Evolutionary conservation across 2,329 filamentous ascomycete genomes (phyloP), one percentile per base, ranked within the genome.

Genomic region (Leptographium flavum): DNA sequence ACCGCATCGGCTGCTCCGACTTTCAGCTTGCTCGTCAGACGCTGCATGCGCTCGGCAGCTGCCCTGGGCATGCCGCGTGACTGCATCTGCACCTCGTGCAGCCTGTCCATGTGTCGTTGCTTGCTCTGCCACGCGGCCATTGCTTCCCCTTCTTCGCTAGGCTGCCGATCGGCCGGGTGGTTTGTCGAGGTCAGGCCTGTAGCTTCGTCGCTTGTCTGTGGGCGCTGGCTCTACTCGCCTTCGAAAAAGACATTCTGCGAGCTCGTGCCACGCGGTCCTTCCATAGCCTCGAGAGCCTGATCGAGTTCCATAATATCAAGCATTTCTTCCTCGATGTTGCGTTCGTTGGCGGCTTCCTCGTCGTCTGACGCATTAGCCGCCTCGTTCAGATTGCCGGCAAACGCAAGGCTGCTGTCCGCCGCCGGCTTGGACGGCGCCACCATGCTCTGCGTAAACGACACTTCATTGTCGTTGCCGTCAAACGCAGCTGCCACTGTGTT

Each of bases 271-370:
- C 68, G 62, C 30, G 66, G 65, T 33, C 59, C 63, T 45, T 76
- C 70, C 71, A 81, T 64, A 42, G 62, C 65, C 40, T 74, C 68
- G 43, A 81, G 58, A 41, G 70, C 72, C 47, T 73, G 69, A 52
- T 81, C 77, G 54, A 81, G 78, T 52, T 76, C 75, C 68, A 79
- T 73, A 38, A 81, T 76, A 55, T 79, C 76, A 52, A 81, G 63
- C 65, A 79, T 72, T 58, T 79, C 74, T 27, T 67, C 65, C 55
- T 79, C 74, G 13, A 77, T 65, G 46, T 78, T 68, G 28, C 74
- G 63, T 23, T 64, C 62, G 21, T 60, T 57, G 15, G 63, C 66
- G n/a, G 63, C 61, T 27, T 68, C 62, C 42, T 73, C 69, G 37
- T 70, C 66, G 30, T 69, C 66, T 21, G 63, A 62, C 7, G 63